phyloP scores from a whole-genome alignment of 106 monocot species.

The Dendrobium chrysotoxum region DNA sequence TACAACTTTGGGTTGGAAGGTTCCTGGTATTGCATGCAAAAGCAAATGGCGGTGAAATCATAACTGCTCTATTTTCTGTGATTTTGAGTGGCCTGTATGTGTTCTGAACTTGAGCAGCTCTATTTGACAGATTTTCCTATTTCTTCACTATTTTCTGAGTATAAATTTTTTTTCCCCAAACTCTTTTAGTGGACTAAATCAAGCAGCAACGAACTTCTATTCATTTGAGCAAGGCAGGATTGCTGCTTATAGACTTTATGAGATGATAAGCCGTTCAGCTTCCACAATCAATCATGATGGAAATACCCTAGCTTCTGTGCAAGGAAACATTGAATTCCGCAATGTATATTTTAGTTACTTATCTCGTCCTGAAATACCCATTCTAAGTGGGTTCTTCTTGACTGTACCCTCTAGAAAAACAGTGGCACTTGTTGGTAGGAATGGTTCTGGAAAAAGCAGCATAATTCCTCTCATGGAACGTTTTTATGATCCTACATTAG shows the following conservation, averaged over 20 bases:
- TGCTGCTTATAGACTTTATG: constrained; percentile 97
- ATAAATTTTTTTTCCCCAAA: constrained; percentile 3
- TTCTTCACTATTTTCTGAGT: not conserved
- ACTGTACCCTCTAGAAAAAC: constrained; percentile 98
- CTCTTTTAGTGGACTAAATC: constrained; percentile 81
- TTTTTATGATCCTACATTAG: constrained; percentile 98
- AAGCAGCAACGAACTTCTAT: constrained; percentile 99
- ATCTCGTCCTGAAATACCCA: constrained; percentile 97
- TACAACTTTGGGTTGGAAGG: constrained; percentile 98
- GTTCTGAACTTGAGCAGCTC: constrained; percentile 7
- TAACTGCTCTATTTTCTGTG: constrained; percentile 86
- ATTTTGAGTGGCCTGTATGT: constrained; percentile 97
- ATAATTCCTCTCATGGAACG: constrained; percentile 99
- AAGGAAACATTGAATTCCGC: constrained; percentile 94
- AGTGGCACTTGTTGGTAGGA: constrained; percentile 98
- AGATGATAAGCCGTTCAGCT: constrained; percentile 98
- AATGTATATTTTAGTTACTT: constrained; percentile 99
- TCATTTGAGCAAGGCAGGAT: constrained; percentile 99
- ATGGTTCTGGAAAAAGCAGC: constrained; percentile 99
- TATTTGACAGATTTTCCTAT: not conserved
- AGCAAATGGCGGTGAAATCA: constrained; percentile 93
- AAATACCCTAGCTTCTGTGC: constrained; percentile 60
- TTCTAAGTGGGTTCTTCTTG: constrained; percentile 92
- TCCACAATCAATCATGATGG: constrained; percentile 88
- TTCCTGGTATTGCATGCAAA: constrained; percentile 60